Conservation (phyloP, 345 rosid species). For the Citrus hindsii region DNA sequence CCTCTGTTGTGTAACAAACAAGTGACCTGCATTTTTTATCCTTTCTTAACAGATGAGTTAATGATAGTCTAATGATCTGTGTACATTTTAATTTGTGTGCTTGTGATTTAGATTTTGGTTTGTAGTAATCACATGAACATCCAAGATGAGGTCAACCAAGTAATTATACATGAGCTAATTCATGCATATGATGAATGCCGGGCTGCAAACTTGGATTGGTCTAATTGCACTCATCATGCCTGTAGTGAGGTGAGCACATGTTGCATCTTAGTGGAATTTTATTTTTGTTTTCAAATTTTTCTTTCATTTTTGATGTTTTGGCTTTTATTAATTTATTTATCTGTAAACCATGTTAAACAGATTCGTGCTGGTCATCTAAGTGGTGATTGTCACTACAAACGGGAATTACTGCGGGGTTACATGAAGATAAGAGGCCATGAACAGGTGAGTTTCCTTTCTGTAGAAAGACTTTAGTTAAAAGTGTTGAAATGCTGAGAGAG, state of each 20-base stretch:
- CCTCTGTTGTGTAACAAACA: neutral
- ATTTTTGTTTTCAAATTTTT: neutral
- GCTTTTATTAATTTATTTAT: neutral
- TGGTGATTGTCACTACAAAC: constrained; percentile 91
- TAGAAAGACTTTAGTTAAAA: neutral
- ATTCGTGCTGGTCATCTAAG: constrained; percentile 92
- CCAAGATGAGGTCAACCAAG: constrained; percentile 90
- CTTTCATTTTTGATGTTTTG: neutral
- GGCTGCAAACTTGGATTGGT: constrained; percentile 81
- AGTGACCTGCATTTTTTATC: neutral
- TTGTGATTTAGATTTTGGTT: constrained; percentile 54
- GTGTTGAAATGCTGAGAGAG: neutral
- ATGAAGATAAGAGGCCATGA: constrained; percentile 82
- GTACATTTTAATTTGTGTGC: constrained; percentile 4
- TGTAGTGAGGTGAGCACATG: constrained; percentile 76
- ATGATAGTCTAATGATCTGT: neutral
- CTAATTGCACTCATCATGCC: constrained; percentile 93
- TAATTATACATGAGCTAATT: constrained; percentile 77
- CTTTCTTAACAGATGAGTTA: neutral
- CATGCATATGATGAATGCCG: constrained; percentile 94
- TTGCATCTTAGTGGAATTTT: neutral
- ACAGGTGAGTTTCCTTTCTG: constrained; percentile 50
- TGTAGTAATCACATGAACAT: constrained; percentile 70
- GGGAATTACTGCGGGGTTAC: constrained; percentile 73
- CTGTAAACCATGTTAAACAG: constrained; percentile 27